Base-by-base conservation (phyloP, 202 grass and related monocot species). In the Saccharum hybrid region DNA sequence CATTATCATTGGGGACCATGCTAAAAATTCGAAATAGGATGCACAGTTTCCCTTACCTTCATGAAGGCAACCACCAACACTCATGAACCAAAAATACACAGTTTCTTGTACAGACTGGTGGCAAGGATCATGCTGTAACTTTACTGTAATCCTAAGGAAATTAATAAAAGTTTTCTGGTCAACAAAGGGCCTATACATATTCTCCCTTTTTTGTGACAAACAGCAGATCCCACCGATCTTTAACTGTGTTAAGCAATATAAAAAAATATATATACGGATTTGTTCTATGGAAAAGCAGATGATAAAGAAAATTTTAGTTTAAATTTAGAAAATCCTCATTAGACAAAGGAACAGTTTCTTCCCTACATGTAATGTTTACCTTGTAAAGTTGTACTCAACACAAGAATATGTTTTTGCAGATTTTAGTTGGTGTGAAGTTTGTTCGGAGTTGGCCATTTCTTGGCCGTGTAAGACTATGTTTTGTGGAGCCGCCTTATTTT, bases 401-500 rank as follows among this genome's bases (percentile, higher is more conserved):
- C 52, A 81, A 66, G 14, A 34, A 22, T 79, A 76, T 73, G 42
- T 51, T 83, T 71, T 52, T 91, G 52, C 83, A 98, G 96, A 82
- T 98, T 81, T 85, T 96, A 82, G 81, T 95, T 64, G 96, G 96
- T 68, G 89, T 98, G 85, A 98, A 96, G 77, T 98, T 98, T 90
- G 90, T 98, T 42, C 77, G 86, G 56, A 61, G 80, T 69, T 98
- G 92, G 92, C 96, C 96, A 59, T 98, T 98, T 89, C 75, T 98
- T 83, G 91, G 93, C 19, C 92, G 96, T 60, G 43, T 94, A 68
- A 96, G 96, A 74, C 74, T 98, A 76, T 98, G 96, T 82, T 98
- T 98, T 90, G 85, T 93, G 13, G 93, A 98, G 83, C 89, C 96
- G 66, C 96, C 96, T 81, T 98, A 98, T 92, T 98, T 98, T 85